Evolutionary conservation across 140 eudicot species (phyloP).

Genomic region (Ambrosia hybrid): DNA sequence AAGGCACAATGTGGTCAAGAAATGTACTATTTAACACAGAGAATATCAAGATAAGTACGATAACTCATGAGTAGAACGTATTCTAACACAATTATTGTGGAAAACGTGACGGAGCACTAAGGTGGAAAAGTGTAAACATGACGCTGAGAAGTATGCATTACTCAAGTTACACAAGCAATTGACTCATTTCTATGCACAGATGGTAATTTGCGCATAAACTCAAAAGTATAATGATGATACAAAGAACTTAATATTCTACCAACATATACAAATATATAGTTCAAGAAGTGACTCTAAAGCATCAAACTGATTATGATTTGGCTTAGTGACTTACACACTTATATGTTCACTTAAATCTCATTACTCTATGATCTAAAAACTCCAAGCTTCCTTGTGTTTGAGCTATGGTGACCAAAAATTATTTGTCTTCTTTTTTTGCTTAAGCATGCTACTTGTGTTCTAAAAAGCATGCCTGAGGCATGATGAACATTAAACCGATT

Average conservation of each 20-base stretch:
- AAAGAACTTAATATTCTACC: neutral
- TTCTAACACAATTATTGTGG: neutral
- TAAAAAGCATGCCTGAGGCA: too few species aligned
- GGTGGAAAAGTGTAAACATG: neutral
- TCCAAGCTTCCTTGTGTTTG: neutral
- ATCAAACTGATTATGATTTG: neutral
- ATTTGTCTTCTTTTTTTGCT: neutral
- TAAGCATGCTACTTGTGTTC: neutral
- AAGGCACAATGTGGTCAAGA: neutral
- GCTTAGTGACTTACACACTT: neutral
- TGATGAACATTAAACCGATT: too few species aligned
- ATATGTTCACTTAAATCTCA: neutral
- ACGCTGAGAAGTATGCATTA: too few species aligned
- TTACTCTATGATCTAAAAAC: neutral
- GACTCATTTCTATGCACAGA: too few species aligned
- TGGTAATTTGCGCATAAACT: too few species aligned
- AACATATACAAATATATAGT: neutral
- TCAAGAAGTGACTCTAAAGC: neutral
- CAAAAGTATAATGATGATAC: too few species aligned
- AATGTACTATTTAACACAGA: neutral
- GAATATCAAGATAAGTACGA: neutral
- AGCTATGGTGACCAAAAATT: neutral
- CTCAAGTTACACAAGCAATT: too few species aligned
- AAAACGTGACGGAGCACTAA: neutral
- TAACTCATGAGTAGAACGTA: neutral